Evolutionary conservation across 2,329 filamentous ascomycete genomes (phyloP).

Genomic region (Alternaria arbusti): DNA sequence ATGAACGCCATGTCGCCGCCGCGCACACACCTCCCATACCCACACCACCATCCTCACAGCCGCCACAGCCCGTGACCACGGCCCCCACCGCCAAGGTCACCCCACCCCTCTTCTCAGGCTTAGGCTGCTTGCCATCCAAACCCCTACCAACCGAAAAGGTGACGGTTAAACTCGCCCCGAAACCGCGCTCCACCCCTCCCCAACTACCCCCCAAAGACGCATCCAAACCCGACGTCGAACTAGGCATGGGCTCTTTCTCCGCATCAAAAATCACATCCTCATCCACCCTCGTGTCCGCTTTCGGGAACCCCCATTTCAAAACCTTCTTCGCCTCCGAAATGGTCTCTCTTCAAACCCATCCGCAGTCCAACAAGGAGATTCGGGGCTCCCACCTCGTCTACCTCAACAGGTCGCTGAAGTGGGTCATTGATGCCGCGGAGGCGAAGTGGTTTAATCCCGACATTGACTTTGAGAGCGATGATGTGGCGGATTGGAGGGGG

Average conservation of each 20-base stretch:
- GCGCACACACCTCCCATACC: neutral
- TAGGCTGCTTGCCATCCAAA: neutral
- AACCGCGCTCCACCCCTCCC: accelerated
- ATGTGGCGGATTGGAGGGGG: neutral
- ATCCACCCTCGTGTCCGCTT: neutral
- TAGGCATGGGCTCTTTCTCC: neutral
- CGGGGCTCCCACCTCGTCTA: neutral
- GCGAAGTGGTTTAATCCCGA: neutral
- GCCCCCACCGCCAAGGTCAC: neutral
- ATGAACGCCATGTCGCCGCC: neutral
- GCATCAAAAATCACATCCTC: neutral
- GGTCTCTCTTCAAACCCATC: neutral
- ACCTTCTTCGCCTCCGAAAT: neutral
- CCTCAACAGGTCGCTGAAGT: neutral
- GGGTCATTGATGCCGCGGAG: neutral
- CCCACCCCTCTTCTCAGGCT: neutral
- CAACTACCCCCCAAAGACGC: neutral
- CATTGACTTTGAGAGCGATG: neutral
- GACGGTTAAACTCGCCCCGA: neutral
- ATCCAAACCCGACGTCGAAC: neutral
- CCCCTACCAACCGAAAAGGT: neutral
- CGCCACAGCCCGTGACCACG: neutral
- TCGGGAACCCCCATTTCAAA: neutral
- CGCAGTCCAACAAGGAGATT: neutral
- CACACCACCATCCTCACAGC: neutral